Base-by-base conservation (phyloP, 2,329 filamentous ascomycete genomes). In the Talaromyces sp. region DNA sequence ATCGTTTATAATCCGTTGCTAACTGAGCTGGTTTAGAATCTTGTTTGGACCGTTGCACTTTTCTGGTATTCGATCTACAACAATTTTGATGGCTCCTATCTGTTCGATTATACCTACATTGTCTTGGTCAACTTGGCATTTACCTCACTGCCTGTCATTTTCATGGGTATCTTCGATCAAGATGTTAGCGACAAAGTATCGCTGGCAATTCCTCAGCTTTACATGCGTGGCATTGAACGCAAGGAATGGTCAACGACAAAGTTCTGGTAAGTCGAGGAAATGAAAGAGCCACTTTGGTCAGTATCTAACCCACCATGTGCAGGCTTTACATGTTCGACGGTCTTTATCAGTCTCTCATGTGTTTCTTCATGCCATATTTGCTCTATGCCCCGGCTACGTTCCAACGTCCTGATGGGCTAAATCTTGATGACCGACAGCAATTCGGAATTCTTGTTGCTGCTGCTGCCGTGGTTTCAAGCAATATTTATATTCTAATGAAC, bases 31-130 rank as follows among this genome's bases (percentile, higher is more conserved):
- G 63, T 3, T 21, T 66, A 88, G 89, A 99, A 98, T 80, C 89
- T 99, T 77, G 89, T 98, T 57, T 99, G 95, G 95, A 95, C 91
- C 0, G 93, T 97, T 71, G 85, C 89, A 50, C 89, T 99, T 61
- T 97, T 98, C 83, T 98, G 93, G 93, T 99, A 90, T 77, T 92
- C 96, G 73, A 91, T 96, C 58, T 99, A 89, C 77, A 91, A 90
- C 81, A 89, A 96, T 77, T 97, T 96, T 74, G 95, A 99, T 78
- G 92, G 93, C 75, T 93, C 93, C 52, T 98, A 97, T 73, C 86
- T 97, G 58, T 97, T 96, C 79, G 95, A 99, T 75, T 97, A 96
- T 80, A 96, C 91, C 43, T 99, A 98, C 78, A 96, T 99, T 69
- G 83, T 98, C 64, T 84, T 98, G 72, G 96, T 96, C 83, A 98